These are phyloP conservation scores for Zopfochytrium polystomum DNA, from an alignment of 371 early-diverging fungal genomes.

Conservation along the genomic window DNA sequence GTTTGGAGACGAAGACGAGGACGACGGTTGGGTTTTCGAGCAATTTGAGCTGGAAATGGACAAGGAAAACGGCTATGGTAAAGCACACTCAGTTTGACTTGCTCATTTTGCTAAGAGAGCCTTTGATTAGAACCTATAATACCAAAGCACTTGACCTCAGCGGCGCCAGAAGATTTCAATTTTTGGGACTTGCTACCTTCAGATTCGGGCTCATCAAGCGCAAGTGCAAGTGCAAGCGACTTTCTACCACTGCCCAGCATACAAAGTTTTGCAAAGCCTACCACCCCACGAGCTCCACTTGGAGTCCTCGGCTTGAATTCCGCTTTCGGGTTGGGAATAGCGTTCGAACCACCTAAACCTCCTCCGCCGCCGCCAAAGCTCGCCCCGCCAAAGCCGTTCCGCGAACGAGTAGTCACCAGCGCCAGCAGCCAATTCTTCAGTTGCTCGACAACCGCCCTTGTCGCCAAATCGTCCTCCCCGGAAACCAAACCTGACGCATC, in stretches of 20 bases:
- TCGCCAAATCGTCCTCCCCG: neutral
- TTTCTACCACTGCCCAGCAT: too few relatives aligned
- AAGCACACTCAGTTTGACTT: neutral
- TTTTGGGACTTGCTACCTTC: neutral
- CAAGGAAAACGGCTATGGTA: neutral
- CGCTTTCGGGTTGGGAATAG: neutral
- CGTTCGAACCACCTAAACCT: neutral
- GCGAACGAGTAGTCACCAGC: neutral
- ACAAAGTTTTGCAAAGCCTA: too few relatives aligned
- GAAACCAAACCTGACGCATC: too few relatives aligned
- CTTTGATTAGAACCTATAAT: too few relatives aligned
- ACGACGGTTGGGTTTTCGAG: neutral
- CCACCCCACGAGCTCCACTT: neutral
- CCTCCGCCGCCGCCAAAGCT: neutral
- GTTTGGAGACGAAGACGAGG: neutral
- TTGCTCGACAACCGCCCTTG: neutral
- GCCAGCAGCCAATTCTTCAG: conserved; percentile 8
- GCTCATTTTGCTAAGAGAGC: neutral
- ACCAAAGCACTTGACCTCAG: neutral
- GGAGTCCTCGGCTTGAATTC: neutral
- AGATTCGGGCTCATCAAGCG: too few relatives aligned
- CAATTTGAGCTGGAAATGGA: neutral
- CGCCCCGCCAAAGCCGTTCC: too few relatives aligned
- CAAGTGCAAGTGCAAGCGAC: too few relatives aligned
- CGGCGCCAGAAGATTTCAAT: neutral